Percentiles rank a stretch among this genome's conserved stretches.
These are phyloP conservation scores for Collybia mongolica DNA, from an alignment of 768 basidiomycete species.

Conservation along the genomic window DNA sequence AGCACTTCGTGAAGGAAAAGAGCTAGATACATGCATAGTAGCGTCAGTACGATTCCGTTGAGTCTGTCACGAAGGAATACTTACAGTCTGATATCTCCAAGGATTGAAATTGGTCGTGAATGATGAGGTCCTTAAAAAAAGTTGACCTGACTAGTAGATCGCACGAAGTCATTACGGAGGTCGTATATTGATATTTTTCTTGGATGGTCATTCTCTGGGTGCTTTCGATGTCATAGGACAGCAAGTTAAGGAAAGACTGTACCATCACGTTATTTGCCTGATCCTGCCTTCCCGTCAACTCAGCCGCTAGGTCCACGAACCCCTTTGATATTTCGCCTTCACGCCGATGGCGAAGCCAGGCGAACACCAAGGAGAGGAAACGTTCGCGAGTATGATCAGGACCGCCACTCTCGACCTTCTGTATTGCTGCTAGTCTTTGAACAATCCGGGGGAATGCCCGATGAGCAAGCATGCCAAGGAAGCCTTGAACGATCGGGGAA, in stretches of 20 bases:
- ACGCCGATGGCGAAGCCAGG: constrained; percentile 5
- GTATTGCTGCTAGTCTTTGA: constrained; percentile 9
- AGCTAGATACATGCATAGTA: constrained; percentile 2
- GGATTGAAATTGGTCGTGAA: neutral
- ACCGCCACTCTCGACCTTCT: neutral
- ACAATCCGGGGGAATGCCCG: constrained; percentile 7
- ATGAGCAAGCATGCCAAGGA: constrained; percentile 7
- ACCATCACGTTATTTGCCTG: constrained; percentile 5
- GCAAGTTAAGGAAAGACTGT: constrained; percentile 6
- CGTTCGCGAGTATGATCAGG: constrained; percentile 2
- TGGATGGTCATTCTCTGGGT: neutral
- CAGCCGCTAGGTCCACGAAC: constrained; percentile 4
- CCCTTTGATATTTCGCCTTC: constrained; percentile 11
- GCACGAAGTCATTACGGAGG: constrained; percentile 3
- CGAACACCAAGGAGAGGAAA: constrained; percentile 5
- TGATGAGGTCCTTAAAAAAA: constrained; percentile 12
- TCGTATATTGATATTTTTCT: constrained; percentile 3
- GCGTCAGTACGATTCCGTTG: neutral
- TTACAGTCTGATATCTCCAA: constrained; percentile 3
- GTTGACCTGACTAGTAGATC: constrained; percentile 8
- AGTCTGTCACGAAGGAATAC: neutral
- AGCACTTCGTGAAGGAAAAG: constrained; percentile 16
- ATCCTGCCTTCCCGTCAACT: neutral
- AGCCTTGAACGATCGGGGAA: neutral
- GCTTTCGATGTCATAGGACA: neutral